phyloP scores from a whole-genome alignment of 1,139 yeast species.

The Debaryomyces singareniensis region DNA sequence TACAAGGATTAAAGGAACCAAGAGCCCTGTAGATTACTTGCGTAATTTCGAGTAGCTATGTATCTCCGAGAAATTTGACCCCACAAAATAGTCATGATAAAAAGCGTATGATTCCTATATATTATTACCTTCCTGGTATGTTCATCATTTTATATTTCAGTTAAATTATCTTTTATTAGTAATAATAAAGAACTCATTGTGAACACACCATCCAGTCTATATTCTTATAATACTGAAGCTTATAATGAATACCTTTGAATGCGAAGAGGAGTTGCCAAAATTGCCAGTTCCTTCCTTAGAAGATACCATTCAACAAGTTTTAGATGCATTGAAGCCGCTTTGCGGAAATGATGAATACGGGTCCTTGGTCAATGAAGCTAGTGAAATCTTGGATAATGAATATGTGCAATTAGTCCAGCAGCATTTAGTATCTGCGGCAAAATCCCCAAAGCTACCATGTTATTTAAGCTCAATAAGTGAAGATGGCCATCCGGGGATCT shows the following conservation, averaged over 20 bases:
- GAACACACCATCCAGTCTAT: too few species aligned
- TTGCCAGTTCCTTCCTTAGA: constrained; percentile 51
- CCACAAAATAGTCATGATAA: too few species aligned
- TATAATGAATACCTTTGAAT: constrained; percentile 11
- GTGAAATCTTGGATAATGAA: constrained; percentile 35
- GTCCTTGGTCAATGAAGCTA: constrained; percentile 33
- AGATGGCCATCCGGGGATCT: constrained; percentile 55
- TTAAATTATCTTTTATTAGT: too few species aligned
- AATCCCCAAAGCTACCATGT: constrained; percentile 35
- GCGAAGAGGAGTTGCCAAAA: constrained; percentile 28
- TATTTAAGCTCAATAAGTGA: constrained; percentile 57
- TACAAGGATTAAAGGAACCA: too few species aligned
- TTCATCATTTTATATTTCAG: too few species aligned
- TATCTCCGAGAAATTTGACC: too few species aligned
- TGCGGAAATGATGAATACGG: constrained; percentile 37
- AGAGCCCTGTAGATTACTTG: too few species aligned
- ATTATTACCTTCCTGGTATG: too few species aligned
- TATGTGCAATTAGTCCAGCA: constrained; percentile 43
- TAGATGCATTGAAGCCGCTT: constrained; percentile 46
- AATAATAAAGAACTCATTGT: too few species aligned
- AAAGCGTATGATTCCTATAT: too few species aligned
- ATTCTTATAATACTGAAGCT: too few species aligned
- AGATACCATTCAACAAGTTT: constrained; percentile 40
- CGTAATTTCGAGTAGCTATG: too few species aligned
- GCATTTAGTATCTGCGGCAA: constrained; percentile 42